Percentiles rank a stretch among this genome's conserved stretches.
Evolutionary conservation across 2,329 filamentous ascomycete genomes (phyloP).

Genomic region (Diplodia sapinea): DNA sequence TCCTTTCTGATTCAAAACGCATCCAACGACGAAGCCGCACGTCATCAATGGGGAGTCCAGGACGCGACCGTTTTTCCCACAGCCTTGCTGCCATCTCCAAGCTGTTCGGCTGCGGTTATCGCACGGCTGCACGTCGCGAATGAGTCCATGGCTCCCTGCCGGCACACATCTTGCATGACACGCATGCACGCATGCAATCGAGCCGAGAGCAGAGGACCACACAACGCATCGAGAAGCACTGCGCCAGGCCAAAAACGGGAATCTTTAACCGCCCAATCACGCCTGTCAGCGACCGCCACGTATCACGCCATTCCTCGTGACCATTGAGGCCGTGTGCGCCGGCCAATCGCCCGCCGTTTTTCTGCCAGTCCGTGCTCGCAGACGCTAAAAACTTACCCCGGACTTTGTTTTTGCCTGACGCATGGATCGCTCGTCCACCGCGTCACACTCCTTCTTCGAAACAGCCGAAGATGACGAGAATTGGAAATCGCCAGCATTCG

Average conservation of each 20-base stretch:
- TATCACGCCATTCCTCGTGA: constrained; percentile 5
- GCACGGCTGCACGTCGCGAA: not conserved
- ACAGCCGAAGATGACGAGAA: not conserved
- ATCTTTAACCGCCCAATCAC: constrained; percentile 27
- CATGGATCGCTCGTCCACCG: not conserved
- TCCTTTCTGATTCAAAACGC: not conserved
- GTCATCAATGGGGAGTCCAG: not conserved
- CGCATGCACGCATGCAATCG: constrained; percentile 11
- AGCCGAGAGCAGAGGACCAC: not conserved
- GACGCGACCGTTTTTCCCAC: too few species aligned
- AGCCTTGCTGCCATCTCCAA: not conserved
- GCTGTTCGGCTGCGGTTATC: not conserved
- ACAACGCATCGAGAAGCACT: not conserved
- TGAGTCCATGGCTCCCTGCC: not conserved
- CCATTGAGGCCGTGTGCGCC: not conserved
- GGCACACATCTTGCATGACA: not conserved
- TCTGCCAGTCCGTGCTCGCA: not conserved
- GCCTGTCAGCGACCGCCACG: not conserved
- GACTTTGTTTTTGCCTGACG: not conserved
- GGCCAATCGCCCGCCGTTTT: not conserved
- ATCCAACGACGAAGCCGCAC: constrained; percentile 16
- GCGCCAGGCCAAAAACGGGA: constrained; percentile 21
- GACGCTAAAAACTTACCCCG: not conserved
- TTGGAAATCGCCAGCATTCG: not conserved
- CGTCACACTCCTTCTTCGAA: not conserved